Evolutionary conservation across 1,284 basidiomycete species (phyloP).

Genomic region (Anthracocystis panici-leucophaei): DNA sequence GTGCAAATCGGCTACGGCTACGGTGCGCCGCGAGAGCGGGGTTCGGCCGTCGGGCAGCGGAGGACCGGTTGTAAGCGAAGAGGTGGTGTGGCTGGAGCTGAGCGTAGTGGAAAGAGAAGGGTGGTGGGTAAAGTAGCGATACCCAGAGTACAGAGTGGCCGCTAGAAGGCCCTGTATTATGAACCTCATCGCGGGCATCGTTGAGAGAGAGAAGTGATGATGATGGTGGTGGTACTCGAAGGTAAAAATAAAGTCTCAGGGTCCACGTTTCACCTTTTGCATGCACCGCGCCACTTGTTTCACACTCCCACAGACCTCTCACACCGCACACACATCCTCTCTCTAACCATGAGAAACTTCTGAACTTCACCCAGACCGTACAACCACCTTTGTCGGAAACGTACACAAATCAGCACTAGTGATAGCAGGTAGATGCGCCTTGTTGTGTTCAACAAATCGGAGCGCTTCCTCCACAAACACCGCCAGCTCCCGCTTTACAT

Average conservation of each 20-base stretch:
- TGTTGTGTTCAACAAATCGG: slow-evolving; percentile 23
- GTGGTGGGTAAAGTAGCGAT: slow-evolving; percentile 17
- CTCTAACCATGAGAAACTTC: background rate
- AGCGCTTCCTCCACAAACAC: slow-evolving; percentile 12
- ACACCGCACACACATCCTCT: background rate
- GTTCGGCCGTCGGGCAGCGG: slow-evolving; percentile 17
- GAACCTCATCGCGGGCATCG: slow-evolving; percentile 15
- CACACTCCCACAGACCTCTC: background rate
- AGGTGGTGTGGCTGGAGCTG: background rate
- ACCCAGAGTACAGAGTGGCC: slow-evolving; percentile 23
- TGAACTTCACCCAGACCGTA: background rate
- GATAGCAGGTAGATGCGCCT: slow-evolving; percentile 34
- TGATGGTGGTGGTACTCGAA: background rate
- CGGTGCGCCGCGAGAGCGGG: slow-evolving; percentile 41
- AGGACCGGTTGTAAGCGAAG: background rate
- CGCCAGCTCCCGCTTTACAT: background rate
- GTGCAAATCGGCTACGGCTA: slow-evolving; percentile 66
- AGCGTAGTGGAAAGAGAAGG: background rate
- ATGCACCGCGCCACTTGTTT: slow-evolving; percentile 10
- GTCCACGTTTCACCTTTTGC: background rate
- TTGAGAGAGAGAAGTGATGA: slow-evolving; percentile 7
- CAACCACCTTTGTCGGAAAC: slow-evolving; percentile 16
- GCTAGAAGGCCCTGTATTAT: slow-evolving; percentile 23
- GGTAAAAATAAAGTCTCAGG: slow-evolving; percentile 9
- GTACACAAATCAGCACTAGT: slow-evolving; percentile 18